Conservation (phyloP, 768 basidiomycete genomes). For the Lyophyllum semitale region DNA sequence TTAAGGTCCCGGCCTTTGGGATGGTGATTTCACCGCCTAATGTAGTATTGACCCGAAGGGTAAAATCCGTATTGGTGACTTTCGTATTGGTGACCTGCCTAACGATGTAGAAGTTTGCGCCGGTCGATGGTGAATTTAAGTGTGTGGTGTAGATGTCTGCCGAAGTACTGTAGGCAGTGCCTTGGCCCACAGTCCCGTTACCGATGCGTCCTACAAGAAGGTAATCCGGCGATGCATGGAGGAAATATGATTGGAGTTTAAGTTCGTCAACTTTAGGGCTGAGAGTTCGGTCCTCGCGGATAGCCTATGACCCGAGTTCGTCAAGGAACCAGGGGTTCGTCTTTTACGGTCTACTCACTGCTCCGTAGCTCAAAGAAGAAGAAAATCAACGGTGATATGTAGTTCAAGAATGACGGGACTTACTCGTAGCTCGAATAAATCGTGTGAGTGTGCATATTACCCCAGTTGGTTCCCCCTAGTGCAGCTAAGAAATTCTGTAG, state of each 20-base stretch:
- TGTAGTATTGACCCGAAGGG: constrained; percentile 48
- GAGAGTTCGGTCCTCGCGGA: constrained; percentile 57
- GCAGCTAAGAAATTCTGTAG: neutral
- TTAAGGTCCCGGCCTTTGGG: constrained; percentile 43
- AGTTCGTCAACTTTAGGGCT: constrained; percentile 63
- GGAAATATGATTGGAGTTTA: constrained; percentile 64
- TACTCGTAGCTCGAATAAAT: constrained; percentile 42
- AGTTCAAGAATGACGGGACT: neutral
- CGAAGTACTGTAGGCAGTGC: constrained; percentile 35
- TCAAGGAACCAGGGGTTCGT: too few species aligned
- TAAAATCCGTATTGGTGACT: constrained; percentile 46
- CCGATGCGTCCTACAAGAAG: constrained; percentile 65
- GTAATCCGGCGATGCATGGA: constrained; percentile 66
- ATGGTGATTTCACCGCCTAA: constrained; percentile 40
- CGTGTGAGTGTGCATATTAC: constrained; percentile 36
- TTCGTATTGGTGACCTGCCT: constrained; percentile 50
- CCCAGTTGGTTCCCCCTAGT: constrained; percentile 38
- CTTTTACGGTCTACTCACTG: constrained; percentile 19
- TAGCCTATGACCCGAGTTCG: constrained; percentile 28
- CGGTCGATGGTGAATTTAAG: constrained; percentile 54
- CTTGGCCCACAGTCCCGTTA: constrained; percentile 44
- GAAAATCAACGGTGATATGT: neutral
- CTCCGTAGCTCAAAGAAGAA: constrained; percentile 23
- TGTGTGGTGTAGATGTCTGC: constrained; percentile 50
- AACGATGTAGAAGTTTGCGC: constrained; percentile 57